A percentile compares a stretch with the other conserved stretches of the same genome.
These are phyloP conservation scores for Kokia cookei DNA, from an alignment of 441 rosid genomes.

Conservation along the genomic window DNA sequence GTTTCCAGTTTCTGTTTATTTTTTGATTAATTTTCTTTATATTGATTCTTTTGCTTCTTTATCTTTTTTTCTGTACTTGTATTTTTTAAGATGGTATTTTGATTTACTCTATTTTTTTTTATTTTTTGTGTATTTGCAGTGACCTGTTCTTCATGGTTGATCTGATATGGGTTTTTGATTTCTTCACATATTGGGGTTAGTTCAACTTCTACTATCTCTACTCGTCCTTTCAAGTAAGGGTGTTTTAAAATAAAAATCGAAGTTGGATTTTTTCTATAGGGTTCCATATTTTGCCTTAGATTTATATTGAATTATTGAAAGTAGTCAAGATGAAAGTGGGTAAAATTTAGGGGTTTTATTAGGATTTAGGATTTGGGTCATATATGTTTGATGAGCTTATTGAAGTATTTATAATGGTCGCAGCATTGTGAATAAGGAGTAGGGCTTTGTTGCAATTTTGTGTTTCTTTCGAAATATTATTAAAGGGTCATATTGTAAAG, in stretches of 20 bases:
- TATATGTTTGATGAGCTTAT: constrained; percentile 5
- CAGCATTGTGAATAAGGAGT: neutral
- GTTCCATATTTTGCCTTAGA: constrained; percentile 17
- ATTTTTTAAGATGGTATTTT: constrained; percentile 2
- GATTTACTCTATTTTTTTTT: constrained; percentile 9
- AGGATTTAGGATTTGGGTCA: constrained; percentile 12
- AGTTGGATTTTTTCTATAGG: neutral
- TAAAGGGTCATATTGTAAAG: constrained; percentile 6
- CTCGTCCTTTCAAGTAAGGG: constrained; percentile 1
- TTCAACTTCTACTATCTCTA: neutral
- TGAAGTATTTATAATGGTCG: neutral
- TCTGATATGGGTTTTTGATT: constrained; percentile 22
- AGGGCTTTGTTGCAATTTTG: constrained; percentile 1
- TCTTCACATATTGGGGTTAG: constrained; percentile 11
- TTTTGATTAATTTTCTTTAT: neutral
- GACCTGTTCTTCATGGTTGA: constrained; percentile 23
- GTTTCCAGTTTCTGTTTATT: neutral
- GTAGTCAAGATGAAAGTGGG: constrained; percentile 18
- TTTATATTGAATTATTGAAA: neutral
- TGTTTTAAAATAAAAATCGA: neutral
- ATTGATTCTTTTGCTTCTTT: neutral
- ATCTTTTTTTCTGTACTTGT: neutral
- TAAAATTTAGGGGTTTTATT: constrained; percentile 2
- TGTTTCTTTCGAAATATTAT: neutral
- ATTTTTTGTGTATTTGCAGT: constrained; percentile 25